A percentile compares a stretch with the other conserved stretches of the same genome.
phyloP scores from a whole-genome alignment of 768 basidiomycete species.

The Dacryopinax spathularia region DNA sequence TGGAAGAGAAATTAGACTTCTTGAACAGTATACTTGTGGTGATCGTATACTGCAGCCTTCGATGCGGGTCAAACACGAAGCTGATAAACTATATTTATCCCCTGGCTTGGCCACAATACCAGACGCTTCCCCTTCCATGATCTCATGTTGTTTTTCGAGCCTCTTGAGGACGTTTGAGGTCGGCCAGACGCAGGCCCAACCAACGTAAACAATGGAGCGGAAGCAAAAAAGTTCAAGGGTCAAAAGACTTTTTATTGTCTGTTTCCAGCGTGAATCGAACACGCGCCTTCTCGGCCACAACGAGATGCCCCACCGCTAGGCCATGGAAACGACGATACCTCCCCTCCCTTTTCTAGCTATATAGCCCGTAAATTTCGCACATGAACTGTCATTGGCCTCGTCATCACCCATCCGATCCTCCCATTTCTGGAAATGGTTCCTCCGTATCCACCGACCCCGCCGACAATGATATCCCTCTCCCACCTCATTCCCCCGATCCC shows the following conservation, averaged over 20 bases:
- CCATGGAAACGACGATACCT: neutral
- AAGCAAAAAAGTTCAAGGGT: neutral
- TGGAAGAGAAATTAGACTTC: neutral
- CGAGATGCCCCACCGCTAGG: slow-evolving; percentile 5
- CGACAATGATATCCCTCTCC: slow-evolving; percentile 1
- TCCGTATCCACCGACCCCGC: neutral
- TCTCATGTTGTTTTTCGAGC: no score
- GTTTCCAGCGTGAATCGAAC: slow-evolving; percentile 4
- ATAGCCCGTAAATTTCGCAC: neutral
- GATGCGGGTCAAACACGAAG: no score
- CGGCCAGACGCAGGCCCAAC: no score
- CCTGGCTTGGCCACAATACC: neutral
- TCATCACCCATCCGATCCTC: neutral
- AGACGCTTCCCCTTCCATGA: no score
- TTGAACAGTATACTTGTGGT: neutral
- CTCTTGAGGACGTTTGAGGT: no score
- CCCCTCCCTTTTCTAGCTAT: neutral
- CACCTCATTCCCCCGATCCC: neutral
- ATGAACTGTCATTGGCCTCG: neutral
- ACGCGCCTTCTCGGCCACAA: slow-evolving; percentile 5
- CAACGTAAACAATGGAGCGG: neutral
- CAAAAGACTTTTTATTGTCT: neutral
- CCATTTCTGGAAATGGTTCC: neutral
- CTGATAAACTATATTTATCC: no score
- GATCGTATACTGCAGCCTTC: no score